phyloP scores from a whole-genome alignment of 2,329 filamentous ascomycete genomes.

The Diplodia corticola region DNA sequence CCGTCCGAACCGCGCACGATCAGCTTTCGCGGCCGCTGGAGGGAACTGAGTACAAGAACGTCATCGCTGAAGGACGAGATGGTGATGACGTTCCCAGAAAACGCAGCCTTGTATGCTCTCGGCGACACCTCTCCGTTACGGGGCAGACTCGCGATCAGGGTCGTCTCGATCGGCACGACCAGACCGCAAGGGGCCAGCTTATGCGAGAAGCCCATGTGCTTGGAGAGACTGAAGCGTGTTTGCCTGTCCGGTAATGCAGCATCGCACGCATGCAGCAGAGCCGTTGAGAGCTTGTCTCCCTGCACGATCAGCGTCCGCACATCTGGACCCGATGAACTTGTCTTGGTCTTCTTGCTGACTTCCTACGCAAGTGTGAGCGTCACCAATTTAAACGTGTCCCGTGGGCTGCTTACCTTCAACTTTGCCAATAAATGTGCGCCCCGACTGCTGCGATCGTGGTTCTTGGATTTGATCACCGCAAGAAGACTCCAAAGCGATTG shows the following conservation, averaged over 20 bases:
- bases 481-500: constrained; percentile 91
- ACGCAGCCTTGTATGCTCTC: constrained; percentile 67
- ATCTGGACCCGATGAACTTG: constrained; percentile 50
- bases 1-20: constrained; percentile 88
- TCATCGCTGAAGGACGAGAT: constrained; percentile 81
- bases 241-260: constrained; percentile 69
- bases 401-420: constrained; percentile 40
- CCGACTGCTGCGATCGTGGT: constrained; percentile 64
- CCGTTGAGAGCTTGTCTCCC: constrained; percentile 80
- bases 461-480: constrained; percentile 79
- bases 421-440: constrained; percentile 48
- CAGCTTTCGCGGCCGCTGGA: constrained; percentile 89
- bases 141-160: constrained; percentile 67
- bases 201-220: constrained; percentile 80
- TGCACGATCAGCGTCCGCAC: constrained; percentile 71
- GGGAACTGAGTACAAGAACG: constrained; percentile 83
- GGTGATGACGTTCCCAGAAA: constrained; percentile 81
- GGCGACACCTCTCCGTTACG: constrained; percentile 30
- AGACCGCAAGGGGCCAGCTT: constrained; percentile 78
- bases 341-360: constrained; percentile 56
- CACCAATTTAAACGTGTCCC: not conserved
- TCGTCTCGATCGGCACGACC: constrained; percentile 85
- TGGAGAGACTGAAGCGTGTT: constrained; percentile 70
- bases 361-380: constrained; percentile 46
- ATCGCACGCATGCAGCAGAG: constrained; percentile 78